Percentiles rank a stretch among this genome's conserved stretches.
Conservation (phyloP, 1,284 basidiomycete genomes). For the Pseudozyma sp. region DNA sequence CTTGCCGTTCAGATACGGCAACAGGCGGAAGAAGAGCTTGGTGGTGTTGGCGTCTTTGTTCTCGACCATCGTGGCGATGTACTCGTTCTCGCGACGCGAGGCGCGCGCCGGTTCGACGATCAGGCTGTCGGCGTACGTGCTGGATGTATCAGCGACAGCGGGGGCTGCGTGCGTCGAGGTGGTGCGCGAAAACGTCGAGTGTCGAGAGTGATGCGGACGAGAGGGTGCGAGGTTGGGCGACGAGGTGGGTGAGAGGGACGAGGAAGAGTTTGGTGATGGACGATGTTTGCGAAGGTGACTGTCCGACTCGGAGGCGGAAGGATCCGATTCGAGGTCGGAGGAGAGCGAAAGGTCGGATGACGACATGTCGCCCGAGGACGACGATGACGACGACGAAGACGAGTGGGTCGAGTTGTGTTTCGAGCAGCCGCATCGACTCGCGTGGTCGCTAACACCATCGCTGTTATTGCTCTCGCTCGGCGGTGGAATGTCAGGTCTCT, state of each 20-base stretch:
- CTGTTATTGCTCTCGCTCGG: slow-evolving; percentile 25
- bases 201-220: neutral
- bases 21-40: slow-evolving; percentile 50
- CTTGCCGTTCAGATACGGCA: slow-evolving; percentile 66
- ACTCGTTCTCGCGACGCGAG: slow-evolving; percentile 78
- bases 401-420: slow-evolving; percentile 1
- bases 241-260: slow-evolving; percentile 5
- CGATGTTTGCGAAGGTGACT: neutral
- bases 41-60: slow-evolving; percentile 74
- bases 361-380: slow-evolving; percentile 8
- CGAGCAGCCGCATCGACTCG: slow-evolving; percentile 9
- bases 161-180: neutral
- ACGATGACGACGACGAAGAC: slow-evolving; percentile 20
- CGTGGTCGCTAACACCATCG: neutral
- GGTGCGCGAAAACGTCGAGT: neutral
- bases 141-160: no score
- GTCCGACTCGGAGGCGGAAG: neutral
- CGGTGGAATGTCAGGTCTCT: slow-evolving; percentile 38
- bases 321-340: slow-evolving; percentile 12
- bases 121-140: slow-evolving; percentile 70
- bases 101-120: slow-evolving; percentile 85
- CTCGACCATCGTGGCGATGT: slow-evolving; percentile 84
- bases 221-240: neutral
- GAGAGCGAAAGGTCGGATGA: slow-evolving; percentile 29
- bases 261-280: neutral